phyloP scores from a whole-genome alignment of 441 rosid species.

The Adansonia gregorii region DNA sequence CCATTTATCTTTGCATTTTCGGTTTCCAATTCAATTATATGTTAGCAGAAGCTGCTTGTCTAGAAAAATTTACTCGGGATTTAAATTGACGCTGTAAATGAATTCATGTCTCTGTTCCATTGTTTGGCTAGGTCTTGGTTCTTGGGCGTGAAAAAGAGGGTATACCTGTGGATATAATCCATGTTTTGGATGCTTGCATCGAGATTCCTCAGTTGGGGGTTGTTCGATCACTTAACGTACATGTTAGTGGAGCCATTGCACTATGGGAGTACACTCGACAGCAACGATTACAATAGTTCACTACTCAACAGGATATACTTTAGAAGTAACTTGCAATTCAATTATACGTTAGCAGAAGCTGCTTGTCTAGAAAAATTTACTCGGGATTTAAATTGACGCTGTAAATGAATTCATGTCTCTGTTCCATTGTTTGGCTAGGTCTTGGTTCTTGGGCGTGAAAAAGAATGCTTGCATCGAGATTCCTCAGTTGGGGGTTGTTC shows the following conservation, averaged over 20 bases:
- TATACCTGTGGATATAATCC: slow-evolving; percentile 90
- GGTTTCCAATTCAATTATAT: background rate
- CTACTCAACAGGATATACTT: background rate
- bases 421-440: slow-evolving; percentile 54
- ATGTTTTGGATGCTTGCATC: slow-evolving; percentile 82
- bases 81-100: background rate
- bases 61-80: background rate
- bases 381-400: background rate
- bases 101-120: slow-evolving; percentile 18
- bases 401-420: background rate
- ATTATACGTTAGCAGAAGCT: background rate
- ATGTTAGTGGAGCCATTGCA: slow-evolving; percentile 96
- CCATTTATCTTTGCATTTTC: background rate
- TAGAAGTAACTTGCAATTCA: background rate
- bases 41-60: background rate
- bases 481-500: slow-evolving; percentile 93
- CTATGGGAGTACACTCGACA: slow-evolving; percentile 98
- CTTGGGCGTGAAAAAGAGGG: slow-evolving; percentile 97
- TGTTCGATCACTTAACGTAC: slow-evolving; percentile 92
- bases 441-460: slow-evolving; percentile 92
- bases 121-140: slow-evolving; percentile 73
- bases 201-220: slow-evolving; percentile 98
- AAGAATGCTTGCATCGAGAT: slow-evolving; percentile 96
- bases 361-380: background rate
- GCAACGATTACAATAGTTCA: slow-evolving; percentile 60